Evolutionary conservation across 805 yeast species (phyloP), one percentile per base, ranked within the genome.

Genomic region (Ogataea chonburiensis): DNA sequence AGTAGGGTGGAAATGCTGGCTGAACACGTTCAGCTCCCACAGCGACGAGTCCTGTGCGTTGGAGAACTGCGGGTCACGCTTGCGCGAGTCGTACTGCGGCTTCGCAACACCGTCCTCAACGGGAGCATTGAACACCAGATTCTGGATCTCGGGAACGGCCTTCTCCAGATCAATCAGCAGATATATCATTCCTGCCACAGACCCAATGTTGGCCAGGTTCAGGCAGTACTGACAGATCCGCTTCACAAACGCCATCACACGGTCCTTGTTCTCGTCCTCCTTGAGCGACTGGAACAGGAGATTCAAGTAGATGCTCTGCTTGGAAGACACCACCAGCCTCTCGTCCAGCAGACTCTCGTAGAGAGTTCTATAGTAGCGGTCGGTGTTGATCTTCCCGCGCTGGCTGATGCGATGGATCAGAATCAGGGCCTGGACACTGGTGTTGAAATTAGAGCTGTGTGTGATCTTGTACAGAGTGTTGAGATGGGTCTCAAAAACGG

Each of bases 31-130:
- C 8, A 88, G 57, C 65, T 93, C 98, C 97, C 97, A 93, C 33
- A 91, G 61, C 2, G 91, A 80, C 0, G 96, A 70, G 31, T 71
- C 73, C 28, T 78, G 79, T 5, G 97, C 97, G 57, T 86, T 73
- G n/a, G 97, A 86, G 56, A 63, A 87, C 47, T 75, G 71, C n/a
- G 98, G 98, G 57, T 93, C 98, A 59, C 98, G 78, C 56, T 86
- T 86, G 53, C 79, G 79, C 22, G 94, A 77, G 61, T 93, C 97
- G 57, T 93, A 93, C 9, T 46, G 50, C 6, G 30, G 21, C 30
- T 30, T 47, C 17, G 17, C 28, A n/a, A 20, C 46, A 9, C 27
- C 40, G 5, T 57, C 67, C 54, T 73, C 78, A 37, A 63, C 56
- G 30, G 78, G 77, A 1, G 81, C 66, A 37, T 76, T 75, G 24